Conservation (phyloP, 176 grass and related monocot species). For the Hsuehochloa calcarea region DNA sequence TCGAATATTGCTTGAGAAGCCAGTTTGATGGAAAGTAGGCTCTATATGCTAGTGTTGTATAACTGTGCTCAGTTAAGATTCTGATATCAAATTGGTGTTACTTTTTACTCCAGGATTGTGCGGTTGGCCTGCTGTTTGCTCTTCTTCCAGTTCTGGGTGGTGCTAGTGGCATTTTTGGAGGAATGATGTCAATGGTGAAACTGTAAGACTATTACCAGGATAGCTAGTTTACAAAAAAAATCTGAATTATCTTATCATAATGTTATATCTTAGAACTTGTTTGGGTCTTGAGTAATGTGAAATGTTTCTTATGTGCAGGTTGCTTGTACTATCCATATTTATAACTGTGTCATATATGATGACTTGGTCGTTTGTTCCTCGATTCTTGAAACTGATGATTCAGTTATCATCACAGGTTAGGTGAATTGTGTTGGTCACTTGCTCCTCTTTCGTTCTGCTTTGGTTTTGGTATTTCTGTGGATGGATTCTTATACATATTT, state of each 20-base stretch:
- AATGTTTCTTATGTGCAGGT: constrained; percentile 61
- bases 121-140: constrained; percentile 91
- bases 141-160: constrained; percentile 93
- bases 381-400: constrained; percentile 96
- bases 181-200: constrained; percentile 92
- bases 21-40: not conserved
- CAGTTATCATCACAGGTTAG: constrained; percentile 98
- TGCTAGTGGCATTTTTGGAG: constrained; percentile 77
- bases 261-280: not conserved
- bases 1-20: not conserved
- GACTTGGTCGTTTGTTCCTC: constrained; percentile 96
- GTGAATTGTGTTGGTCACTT: not conserved
- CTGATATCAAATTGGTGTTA: not conserved
- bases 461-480: constrained; percentile 14
- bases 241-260: constrained; percentile 3
- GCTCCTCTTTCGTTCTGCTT: constrained; percentile 26
- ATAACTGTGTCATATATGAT: constrained; percentile 71
- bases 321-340: constrained; percentile 89
- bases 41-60: not conserved
- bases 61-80: constrained; percentile 1
- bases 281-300: constrained; percentile 20
- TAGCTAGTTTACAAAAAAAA: not conserved
- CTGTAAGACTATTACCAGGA: constrained; percentile 54
- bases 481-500: constrained; percentile 21
- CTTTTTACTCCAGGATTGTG: constrained; percentile 83